phyloP scores from a whole-genome alignment of 768 basidiomycete species.

The Austroboletus eburneus region DNA sequence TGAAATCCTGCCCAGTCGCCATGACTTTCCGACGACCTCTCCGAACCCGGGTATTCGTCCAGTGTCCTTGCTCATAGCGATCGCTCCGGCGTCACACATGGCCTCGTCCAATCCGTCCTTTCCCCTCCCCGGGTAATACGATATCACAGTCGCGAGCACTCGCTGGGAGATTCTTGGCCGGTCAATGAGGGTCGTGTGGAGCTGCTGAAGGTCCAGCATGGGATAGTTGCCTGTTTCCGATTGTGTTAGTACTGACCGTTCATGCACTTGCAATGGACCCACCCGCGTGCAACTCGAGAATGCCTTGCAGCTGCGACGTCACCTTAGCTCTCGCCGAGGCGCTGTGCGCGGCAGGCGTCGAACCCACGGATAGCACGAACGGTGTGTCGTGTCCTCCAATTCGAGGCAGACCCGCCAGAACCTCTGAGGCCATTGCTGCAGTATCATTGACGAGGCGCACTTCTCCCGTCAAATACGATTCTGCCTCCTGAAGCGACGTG shows the following conservation, averaged over 20 bases:
- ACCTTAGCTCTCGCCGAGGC: conserved; percentile 52
- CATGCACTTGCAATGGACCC: conserved; percentile 9
- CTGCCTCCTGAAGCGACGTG: conserved; percentile 59
- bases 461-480: conserved; percentile 63
- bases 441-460: conserved; percentile 66
- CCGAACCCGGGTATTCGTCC: conserved; percentile 73
- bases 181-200: conserved; percentile 65
- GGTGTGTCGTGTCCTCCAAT: conserved; percentile 36
- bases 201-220: conserved; percentile 79
- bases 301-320: conserved; percentile 48
- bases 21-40: conserved; percentile 60
- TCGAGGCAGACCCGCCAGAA: conserved; percentile 37
- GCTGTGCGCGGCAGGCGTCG: conserved; percentile 85
- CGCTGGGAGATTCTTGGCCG: conserved; percentile 55
- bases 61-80: conserved; percentile 85
- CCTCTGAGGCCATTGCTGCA: conserved; percentile 50
- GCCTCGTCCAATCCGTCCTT: conserved; percentile 63
- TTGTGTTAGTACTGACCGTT: neutral
- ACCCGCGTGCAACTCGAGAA: conserved; percentile 77
- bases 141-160: conserved; percentile 70
- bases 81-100: conserved; percentile 78
- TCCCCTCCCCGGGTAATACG: conserved; percentile 72
- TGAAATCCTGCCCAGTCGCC: conserved; percentile 62
- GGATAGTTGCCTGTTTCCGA: conserved; percentile 66
- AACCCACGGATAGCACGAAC: conserved; percentile 76